Percentiles rank a stretch among this genome's conserved stretches.
Conservation (phyloP, 179 eudicot species). For the Sideroxylon spinosum region DNA sequence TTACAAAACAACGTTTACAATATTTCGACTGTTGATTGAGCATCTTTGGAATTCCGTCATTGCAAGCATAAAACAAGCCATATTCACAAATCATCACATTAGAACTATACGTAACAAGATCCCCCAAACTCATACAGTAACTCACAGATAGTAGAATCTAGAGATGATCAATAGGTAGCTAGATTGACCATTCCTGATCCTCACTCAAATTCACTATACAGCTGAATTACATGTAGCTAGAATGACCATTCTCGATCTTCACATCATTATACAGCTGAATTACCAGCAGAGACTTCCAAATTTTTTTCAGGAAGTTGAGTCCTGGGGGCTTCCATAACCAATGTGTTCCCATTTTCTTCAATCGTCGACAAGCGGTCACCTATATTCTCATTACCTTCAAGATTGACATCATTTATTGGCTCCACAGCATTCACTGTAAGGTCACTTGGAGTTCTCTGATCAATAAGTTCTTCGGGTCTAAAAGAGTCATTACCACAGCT, state of each 20-base stretch:
- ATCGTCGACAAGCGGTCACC: background rate
- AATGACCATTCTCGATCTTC: background rate
- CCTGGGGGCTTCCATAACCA: background rate
- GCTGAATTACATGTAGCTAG: background rate
- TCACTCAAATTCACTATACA: background rate
- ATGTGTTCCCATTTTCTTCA: background rate
- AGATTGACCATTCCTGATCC: background rate
- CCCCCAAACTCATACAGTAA: background rate
- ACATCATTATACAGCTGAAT: too few relatives aligned
- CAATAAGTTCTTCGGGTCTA: constrained; percentile 6
- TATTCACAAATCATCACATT: background rate
- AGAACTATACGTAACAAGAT: background rate
- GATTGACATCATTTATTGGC: background rate
- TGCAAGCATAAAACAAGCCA: background rate
- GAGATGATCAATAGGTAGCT: background rate
- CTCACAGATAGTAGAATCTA: background rate
- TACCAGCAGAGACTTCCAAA: background rate
- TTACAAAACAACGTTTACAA: background rate
- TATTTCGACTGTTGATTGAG: background rate
- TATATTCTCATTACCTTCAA: background rate
- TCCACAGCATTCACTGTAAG: background rate
- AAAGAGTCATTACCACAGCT: constrained; percentile 9
- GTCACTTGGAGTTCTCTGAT: background rate
- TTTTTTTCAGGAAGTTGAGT: background rate
- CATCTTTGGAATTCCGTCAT: background rate